phyloP scores from a whole-genome alignment of 2,329 filamentous ascomycete genomes.

The Exserohilum rostratum region DNA sequence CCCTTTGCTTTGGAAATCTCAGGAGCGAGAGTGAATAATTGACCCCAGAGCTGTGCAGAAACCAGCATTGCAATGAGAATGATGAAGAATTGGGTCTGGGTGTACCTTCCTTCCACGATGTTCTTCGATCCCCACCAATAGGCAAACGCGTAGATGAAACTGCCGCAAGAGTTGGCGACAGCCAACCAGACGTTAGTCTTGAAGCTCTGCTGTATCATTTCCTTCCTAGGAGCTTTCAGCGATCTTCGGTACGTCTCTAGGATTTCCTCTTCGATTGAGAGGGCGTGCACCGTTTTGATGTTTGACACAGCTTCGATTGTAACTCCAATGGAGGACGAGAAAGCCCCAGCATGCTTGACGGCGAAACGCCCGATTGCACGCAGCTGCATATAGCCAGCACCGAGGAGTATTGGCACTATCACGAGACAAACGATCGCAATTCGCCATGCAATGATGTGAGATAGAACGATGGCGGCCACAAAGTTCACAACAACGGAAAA shows the following conservation, averaged over 20 bases:
- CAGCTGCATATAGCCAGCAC: conserved; percentile 72
- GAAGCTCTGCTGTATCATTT: conserved; percentile 56
- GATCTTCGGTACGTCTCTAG: conserved; percentile 54
- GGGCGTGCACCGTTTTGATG: conserved; percentile 59
- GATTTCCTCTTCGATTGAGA: conserved; percentile 59
- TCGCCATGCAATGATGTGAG: conserved; percentile 76
- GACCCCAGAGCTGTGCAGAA: conserved; percentile 73
- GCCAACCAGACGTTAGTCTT: conserved; percentile 66
- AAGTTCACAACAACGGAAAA: conserved; percentile 73
- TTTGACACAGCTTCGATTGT: conserved; percentile 59
- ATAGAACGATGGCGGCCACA: conserved; percentile 69
- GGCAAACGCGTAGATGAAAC: conserved; percentile 74
- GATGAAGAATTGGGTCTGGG: conserved; percentile 74
- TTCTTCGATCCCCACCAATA: conserved; percentile 81
- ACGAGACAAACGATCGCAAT: conserved; percentile 75
- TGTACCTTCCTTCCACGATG: conserved; percentile 69
- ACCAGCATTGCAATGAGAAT: conserved; percentile 74
- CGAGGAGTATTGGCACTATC: conserved; percentile 70
- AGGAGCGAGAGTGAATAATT: conserved; percentile 76
- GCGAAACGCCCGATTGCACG: conserved; percentile 66
- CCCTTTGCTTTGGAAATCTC: conserved; percentile 72
- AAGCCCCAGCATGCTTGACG: conserved; percentile 58
- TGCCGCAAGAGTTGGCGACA: conserved; percentile 65
- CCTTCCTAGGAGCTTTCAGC: conserved; percentile 55
- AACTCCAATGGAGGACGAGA: conserved; percentile 58